Evolutionary conservation across 148 eudicot genomes (phyloP).

Genomic region (Rhododendron mucronatum): DNA sequence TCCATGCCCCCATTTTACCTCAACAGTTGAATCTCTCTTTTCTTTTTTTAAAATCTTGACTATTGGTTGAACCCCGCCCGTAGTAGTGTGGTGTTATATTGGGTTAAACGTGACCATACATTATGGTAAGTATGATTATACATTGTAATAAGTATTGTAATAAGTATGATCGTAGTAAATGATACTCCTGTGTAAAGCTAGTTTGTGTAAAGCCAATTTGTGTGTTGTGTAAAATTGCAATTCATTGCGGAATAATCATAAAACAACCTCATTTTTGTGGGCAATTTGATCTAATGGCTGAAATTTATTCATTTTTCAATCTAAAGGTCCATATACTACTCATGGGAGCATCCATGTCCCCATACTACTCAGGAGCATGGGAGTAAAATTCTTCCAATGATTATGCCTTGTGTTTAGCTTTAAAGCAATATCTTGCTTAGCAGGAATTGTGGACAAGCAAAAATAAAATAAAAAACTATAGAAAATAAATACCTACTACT

Average conservation of each 20-base stretch:
- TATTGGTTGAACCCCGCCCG: not conserved
- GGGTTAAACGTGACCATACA: not conserved
- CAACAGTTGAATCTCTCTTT: not conserved
- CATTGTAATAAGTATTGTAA: too few species aligned
- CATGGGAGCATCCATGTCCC: not conserved
- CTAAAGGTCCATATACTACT: not conserved
- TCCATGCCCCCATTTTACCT: not conserved
- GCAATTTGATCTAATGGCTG: not conserved
- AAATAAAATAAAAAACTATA: not conserved
- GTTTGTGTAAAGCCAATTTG: too few species aligned
- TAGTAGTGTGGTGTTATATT: not conserved
- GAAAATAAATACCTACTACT: not conserved
- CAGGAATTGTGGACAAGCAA: not conserved
- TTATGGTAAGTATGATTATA: not conserved
- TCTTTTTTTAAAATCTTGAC: not conserved
- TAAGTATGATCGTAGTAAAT: too few species aligned
- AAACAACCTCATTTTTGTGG: not conserved
- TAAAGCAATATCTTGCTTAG: not conserved
- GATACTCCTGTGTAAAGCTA: too few species aligned
- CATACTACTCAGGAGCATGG: not conserved
- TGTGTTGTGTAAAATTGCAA: too few species aligned
- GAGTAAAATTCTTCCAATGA: not conserved
- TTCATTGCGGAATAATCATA: too few species aligned
- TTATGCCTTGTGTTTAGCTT: not conserved
- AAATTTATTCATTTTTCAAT: not conserved